Conservation (phyloP, 1,284 basidiomycete species). For the Pulveroboletus sp. region DNA sequence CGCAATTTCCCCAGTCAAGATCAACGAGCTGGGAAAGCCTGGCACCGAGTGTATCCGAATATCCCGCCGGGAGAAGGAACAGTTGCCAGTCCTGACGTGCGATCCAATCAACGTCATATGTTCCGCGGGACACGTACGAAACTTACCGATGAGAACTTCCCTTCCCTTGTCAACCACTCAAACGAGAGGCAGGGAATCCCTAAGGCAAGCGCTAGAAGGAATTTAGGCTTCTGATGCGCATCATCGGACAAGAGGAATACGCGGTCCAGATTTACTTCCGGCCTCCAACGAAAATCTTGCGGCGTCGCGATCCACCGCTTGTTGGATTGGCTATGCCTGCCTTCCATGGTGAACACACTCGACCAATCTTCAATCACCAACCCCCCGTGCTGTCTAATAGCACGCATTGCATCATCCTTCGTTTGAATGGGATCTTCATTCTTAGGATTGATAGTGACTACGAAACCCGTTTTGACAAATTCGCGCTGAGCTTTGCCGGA, state of each 20-base stretch:
- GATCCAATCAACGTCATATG: conserved; percentile 3
- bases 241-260: conserved; percentile 70
- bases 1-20: conserved; percentile 60
- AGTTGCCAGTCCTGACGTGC: conserved; percentile 51
- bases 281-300: conserved; percentile 45
- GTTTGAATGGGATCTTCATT: conserved; percentile 26
- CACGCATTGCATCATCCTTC: conserved; percentile 40
- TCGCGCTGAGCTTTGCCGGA: conserved; percentile 35
- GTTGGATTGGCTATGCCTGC: conserved; percentile 38
- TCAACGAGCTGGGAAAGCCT: conserved; percentile 70
- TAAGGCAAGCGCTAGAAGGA: conserved; percentile 74
- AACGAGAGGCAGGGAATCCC: conserved; percentile 81
- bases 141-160: conserved; percentile 35
- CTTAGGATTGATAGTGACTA: conserved; percentile 44
- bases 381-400: conserved; percentile 57
- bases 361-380: conserved; percentile 61
- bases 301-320: conserved; percentile 51
- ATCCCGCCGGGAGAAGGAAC: conserved; percentile 69
- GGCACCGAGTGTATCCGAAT: conserved; percentile 46
- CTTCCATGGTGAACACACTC: conserved; percentile 59
- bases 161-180: conserved; percentile 46
- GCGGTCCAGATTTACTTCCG: conserved; percentile 43
- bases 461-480: conserved; percentile 46
- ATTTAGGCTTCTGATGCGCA: conserved; percentile 69
- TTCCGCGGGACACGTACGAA: not conserved